Evolutionary conservation across 306 rosid species (phyloP), one percentile per base, ranked within the genome.

Genomic region (Spatholobus suberectus): DNA sequence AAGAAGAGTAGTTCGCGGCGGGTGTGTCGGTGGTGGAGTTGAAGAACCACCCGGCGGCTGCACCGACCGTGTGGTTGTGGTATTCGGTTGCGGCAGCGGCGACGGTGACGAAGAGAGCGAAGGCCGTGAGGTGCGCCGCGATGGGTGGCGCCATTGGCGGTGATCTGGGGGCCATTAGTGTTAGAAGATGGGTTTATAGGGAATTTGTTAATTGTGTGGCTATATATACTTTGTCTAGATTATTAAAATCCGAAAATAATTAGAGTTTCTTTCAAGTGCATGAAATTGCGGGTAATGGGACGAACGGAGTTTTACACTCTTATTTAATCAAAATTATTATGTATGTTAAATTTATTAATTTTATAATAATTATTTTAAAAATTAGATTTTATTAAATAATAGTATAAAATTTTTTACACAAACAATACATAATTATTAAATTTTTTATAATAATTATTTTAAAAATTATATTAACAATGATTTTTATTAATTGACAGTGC

Each of bases 31-130:
- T 83, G 77, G 90, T 76, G 74, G 91, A 18, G 85, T 93, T 88
- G 92, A 93, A 95, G 86, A 78, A 76, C 99, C 98, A 95, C 5
- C 99, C 99, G 61, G 83, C 73, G 55, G 72, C 11, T 67, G 84
- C 93, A 18, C 99, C 99, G 0, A 95, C 98, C 0, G 99, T 95
- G 92, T 93, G 90, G 52, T 95, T 95, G 61, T 87, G 68, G 83
- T 93, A 93, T 1, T 70, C 85, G 54, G 87, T 85, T 11, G 75
- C 17, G 5, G 91, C 77, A 7, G 85, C 77, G 38, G 84, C 1
- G 76, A 62, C 47, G 82, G 83, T 41, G 71, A 54, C n/a, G 71
- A 79, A 20, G 43, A 88, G 68, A 15, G 71, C 46, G 17, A 83
- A 44, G 21, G 58, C 52, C 67, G 61, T 9, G 61, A 85, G 43